phyloP scores from a whole-genome alignment of 148 eudicot genomes.

The Drosera capensis region DNA sequence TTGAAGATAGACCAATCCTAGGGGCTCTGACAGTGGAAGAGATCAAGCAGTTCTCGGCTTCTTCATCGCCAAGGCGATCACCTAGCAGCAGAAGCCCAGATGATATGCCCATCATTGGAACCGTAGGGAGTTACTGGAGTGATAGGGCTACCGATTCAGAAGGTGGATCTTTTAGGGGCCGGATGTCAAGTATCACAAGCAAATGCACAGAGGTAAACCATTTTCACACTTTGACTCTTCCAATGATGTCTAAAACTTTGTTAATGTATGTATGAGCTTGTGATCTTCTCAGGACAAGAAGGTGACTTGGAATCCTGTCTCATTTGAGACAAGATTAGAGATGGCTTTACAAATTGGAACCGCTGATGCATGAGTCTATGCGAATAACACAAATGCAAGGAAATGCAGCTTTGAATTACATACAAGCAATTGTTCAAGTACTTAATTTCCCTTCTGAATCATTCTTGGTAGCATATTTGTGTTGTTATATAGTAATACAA shows the following conservation, averaged over 20 bases:
- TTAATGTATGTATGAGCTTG: constrained; percentile 2
- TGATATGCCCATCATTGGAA: constrained; percentile 42
- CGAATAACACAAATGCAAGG: too few species aligned
- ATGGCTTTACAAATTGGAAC: constrained; percentile 22
- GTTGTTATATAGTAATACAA: too few species aligned
- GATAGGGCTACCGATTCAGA: constrained; percentile 10
- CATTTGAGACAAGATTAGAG: constrained; percentile 37
- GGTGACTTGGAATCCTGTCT: constrained; percentile 23
- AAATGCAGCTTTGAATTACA: too few species aligned
- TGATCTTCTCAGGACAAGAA: constrained; percentile 14
- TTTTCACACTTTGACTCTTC: neutral
- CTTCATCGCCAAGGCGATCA: constrained; percentile 27
- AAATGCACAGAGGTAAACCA: constrained; percentile 7
- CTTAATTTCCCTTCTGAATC: too few species aligned
- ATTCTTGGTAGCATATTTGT: too few species aligned
- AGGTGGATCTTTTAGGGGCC: constrained; percentile 10
- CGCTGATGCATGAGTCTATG: constrained; percentile 5
- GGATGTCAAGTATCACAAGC: constrained; percentile 8
- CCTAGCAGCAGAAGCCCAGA: constrained; percentile 27
- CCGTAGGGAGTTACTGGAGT: constrained; percentile 64
- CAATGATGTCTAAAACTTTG: too few species aligned
- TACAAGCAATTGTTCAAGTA: too few species aligned
- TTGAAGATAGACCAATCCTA: constrained; percentile 28
- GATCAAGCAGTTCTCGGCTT: constrained; percentile 22
- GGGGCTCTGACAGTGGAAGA: constrained; percentile 26